These are phyloP conservation scores for Microbotryum violaceum DNA, from an alignment of 1,284 basidiomycete genomes.

Conservation along the genomic window DNA sequence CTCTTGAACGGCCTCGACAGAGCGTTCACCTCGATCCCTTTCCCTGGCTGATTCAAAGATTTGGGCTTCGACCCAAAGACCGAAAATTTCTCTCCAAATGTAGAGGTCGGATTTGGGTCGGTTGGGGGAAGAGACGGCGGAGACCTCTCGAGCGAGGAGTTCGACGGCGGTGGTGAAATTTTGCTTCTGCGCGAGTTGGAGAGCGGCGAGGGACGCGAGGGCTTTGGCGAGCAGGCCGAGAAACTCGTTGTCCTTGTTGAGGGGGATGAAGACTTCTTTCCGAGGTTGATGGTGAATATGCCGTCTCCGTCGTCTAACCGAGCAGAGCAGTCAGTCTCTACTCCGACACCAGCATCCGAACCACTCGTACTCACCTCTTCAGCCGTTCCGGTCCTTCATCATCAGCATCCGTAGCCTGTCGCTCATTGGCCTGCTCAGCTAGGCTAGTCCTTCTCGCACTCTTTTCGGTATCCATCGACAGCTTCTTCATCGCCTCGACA, in stretches of 20 bases:
- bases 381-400: constrained; percentile 13
- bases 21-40: constrained; percentile 56
- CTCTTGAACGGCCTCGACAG: constrained; percentile 63
- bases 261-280: constrained; percentile 65
- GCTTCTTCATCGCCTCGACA: neutral
- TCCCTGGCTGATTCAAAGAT: constrained; percentile 79
- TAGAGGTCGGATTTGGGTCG: constrained; percentile 64
- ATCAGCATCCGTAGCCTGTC: constrained; percentile 10
- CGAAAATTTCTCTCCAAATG: constrained; percentile 84
- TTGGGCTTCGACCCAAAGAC: constrained; percentile 73
- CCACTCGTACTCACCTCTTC: neutral
- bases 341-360: neutral
- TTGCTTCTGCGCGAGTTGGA: constrained; percentile 56
- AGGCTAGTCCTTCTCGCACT: neutral
- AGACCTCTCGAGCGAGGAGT: constrained; percentile 56
- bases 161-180: constrained; percentile 59
- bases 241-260: constrained; percentile 72
- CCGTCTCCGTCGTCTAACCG: constrained; percentile 1
- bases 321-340: neutral
- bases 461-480: constrained; percentile 1
- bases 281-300: constrained; percentile 20
- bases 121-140: constrained; percentile 44
- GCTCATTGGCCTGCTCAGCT: neutral
- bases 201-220: constrained; percentile 59
- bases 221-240: constrained; percentile 68